Percentiles rank a stretch among this genome's conserved stretches.
phyloP scores from a whole-genome alignment of 257 asterid genomes.

The Rehmannia glutinosa region DNA sequence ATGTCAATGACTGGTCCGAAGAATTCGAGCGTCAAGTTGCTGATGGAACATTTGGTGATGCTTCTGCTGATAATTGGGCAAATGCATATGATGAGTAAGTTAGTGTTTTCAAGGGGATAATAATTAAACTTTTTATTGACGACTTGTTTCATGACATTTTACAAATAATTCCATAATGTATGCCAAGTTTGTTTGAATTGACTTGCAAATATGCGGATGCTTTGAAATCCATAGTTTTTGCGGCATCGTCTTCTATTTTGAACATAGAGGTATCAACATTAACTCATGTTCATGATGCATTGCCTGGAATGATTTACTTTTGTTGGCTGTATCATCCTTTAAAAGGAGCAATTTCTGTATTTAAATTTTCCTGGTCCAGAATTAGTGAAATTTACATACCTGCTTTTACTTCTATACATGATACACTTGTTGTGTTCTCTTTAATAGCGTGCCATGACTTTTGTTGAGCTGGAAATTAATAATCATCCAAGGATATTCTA shows the following conservation, averaged over 20 bases:
- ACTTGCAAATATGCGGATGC: slow-evolving; percentile 3
- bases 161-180: not conserved
- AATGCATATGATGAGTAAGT: slow-evolving; percentile 95
- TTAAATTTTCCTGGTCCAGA: not conserved
- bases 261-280: not conserved
- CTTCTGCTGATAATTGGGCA: slow-evolving; percentile 86
- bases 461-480: slow-evolving; percentile 1
- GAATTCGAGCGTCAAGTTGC: slow-evolving; percentile 93
- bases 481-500: not conserved
- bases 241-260: not conserved
- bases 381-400: not conserved
- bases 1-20: slow-evolving; percentile 91
- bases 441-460: slow-evolving; percentile 1
- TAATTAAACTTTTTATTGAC: not conserved
- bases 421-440: not conserved
- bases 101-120: not conserved
- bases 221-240: not conserved
- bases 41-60: slow-evolving; percentile 73
- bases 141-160: not conserved
- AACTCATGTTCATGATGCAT: slow-evolving; percentile 2
- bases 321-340: not conserved
- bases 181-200: not conserved
- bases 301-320: not conserved
- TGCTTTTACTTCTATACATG: not conserved
- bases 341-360: not conserved